A percentile compares a stretch with the other conserved stretches of the same genome.
Conservation (phyloP, 2,329 filamentous ascomycete species). For the Arthroderma sp. region DNA sequence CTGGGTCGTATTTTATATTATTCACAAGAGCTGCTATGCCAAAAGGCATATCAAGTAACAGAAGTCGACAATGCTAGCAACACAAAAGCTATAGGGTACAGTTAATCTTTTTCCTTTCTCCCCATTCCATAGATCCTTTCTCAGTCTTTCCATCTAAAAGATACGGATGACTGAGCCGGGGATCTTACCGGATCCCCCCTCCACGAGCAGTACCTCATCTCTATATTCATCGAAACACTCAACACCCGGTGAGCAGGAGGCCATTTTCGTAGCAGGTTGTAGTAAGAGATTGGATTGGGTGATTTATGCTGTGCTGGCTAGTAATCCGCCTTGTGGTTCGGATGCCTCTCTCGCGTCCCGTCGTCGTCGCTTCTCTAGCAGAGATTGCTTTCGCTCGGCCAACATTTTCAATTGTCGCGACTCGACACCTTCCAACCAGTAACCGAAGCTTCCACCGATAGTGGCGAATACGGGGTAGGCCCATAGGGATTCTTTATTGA, state of each 20-base stretch:
- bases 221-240: no score
- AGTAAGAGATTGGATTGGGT: not conserved
- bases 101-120: not conserved
- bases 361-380: conserved; percentile 82
- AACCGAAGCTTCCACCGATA: conserved; percentile 82
- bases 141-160: not conserved
- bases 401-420: conserved; percentile 65
- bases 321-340: conserved; percentile 17
- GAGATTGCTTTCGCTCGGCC: conserved; percentile 59
- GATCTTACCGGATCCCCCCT: not conserved
- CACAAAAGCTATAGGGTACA: no score
- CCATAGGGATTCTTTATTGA: conserved; percentile 73
- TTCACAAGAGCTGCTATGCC: no score
- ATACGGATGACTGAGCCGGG: not conserved
- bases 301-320: conserved; percentile 25
- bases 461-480: conserved; percentile 81
- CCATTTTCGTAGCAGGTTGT: no score
- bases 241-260: no score
- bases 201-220: no score
- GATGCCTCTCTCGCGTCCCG: conserved; percentile 51
- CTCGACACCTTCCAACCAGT: conserved; percentile 90
- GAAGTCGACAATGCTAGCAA: no score
- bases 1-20: not conserved
- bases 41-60: no score
- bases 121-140: not conserved